phyloP scores from a whole-genome alignment of 2,329 filamentous ascomycete species.

The Colletotrichum spaethianum region DNA sequence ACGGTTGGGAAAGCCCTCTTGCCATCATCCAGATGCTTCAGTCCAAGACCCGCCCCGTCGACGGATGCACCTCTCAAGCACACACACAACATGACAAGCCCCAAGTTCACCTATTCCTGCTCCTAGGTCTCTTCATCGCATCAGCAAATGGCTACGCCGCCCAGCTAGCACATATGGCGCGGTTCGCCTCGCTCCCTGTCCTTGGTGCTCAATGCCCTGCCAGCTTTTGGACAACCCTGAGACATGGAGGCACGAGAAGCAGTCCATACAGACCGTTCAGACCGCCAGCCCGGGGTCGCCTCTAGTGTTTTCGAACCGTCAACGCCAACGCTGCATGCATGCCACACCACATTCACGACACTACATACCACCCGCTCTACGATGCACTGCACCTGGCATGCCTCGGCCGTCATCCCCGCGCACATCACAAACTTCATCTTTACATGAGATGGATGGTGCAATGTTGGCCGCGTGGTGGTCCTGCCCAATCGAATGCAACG shows the following conservation, averaged over 20 bases:
- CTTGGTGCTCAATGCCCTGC: too few relatives aligned
- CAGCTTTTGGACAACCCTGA: background rate
- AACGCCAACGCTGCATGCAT: background rate
- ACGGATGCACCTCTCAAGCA: background rate
- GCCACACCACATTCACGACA: too few relatives aligned
- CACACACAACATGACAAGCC: too few relatives aligned
- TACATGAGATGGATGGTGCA: background rate
- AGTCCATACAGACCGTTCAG: background rate
- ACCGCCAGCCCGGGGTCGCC: background rate
- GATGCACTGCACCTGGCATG: background rate
- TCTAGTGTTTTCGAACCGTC: background rate
- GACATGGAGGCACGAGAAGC: background rate
- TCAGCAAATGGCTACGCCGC: background rate
- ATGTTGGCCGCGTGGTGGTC: background rate
- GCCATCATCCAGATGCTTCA: background rate
- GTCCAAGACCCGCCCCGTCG: background rate
- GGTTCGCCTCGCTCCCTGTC: too few relatives aligned
- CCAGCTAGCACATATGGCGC: background rate
- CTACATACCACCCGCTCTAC: too few relatives aligned
- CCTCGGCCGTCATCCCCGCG: background rate
- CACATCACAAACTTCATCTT: background rate
- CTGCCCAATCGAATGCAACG: conserved; percentile 10
- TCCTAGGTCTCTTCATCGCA: too few relatives aligned
- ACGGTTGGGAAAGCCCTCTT: background rate
- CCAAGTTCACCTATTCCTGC: too few relatives aligned